phyloP scores from a whole-genome alignment of 371 early-diverging fungal genomes.

The Apophysomyces variabilis region DNA sequence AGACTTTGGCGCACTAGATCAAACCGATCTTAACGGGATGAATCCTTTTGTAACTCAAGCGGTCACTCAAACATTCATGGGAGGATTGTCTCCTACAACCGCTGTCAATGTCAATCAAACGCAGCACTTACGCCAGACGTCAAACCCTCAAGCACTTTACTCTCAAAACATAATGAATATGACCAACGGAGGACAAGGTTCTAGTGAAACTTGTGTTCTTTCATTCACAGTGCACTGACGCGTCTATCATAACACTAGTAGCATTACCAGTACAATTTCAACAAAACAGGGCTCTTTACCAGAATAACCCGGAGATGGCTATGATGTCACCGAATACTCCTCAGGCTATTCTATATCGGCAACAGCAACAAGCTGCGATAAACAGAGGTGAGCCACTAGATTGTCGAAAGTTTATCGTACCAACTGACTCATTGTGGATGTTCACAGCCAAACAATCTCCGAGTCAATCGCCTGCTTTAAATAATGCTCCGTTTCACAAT shows the following conservation, averaged over 20 bases:
- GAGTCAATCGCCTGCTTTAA: constrained; percentile 48
- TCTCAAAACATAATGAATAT: constrained; percentile 33
- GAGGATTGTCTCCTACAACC: constrained; percentile 18
- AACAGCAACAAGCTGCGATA: constrained; percentile 42
- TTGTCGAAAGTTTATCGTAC: not conserved
- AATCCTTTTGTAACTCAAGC: constrained; percentile 26
- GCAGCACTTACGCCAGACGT: constrained; percentile 22
- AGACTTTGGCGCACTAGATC: constrained; percentile 33
- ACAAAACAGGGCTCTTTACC: constrained; percentile 40
- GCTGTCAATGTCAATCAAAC: constrained; percentile 14
- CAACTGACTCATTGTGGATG: not conserved
- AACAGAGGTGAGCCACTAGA: constrained; percentile 33
- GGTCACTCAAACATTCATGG: constrained; percentile 24
- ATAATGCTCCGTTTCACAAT: constrained; percentile 34
- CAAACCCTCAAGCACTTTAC: constrained; percentile 27
- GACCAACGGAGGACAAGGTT: constrained; percentile 1
- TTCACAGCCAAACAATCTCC: constrained; percentile 48
- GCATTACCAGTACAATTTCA: constrained; percentile 21
- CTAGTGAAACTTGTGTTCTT: constrained; percentile 17
- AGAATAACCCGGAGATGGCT: constrained; percentile 18
- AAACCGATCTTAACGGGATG: constrained; percentile 31
- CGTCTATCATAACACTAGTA: constrained; percentile 12
- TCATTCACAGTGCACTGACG: constrained; percentile 13
- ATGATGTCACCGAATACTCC: constrained; percentile 42
- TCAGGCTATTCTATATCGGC: constrained; percentile 42